A percentile compares a stretch with the other conserved stretches of the same genome.
phyloP scores from a whole-genome alignment of 1,284 basidiomycete species.

The Agaricales sp. region DNA sequence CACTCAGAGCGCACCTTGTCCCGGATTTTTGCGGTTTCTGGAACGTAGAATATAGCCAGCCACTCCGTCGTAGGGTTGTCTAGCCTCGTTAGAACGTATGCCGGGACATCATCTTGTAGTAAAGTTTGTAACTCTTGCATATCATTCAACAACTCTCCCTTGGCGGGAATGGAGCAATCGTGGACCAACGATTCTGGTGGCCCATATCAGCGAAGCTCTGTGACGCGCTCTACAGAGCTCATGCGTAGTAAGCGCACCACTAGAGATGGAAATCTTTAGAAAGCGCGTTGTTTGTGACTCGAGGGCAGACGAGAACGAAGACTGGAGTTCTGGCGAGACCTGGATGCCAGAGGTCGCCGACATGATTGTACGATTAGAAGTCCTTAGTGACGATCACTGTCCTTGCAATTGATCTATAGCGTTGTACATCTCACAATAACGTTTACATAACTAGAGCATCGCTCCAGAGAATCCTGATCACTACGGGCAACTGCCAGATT shows the following conservation, averaged over 20 bases:
- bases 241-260: neutral
- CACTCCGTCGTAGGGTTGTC: constrained; percentile 54
- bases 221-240: too few species aligned
- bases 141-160: constrained; percentile 48
- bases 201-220: too few species aligned
- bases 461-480: too few species aligned
- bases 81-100: constrained; percentile 61
- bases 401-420: too few species aligned
- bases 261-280: constrained; percentile 41
- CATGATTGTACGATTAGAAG: constrained; percentile 29
- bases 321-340: constrained; percentile 39
- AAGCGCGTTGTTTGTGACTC: constrained; percentile 45
- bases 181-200: constrained; percentile 59
- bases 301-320: constrained; percentile 47
- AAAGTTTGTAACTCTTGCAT: constrained; percentile 43
- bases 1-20: constrained; percentile 49
- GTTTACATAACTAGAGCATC: neutral
- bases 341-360: constrained; percentile 60
- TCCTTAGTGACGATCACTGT: too few species aligned
- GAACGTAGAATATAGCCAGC: constrained; percentile 67
- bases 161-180: constrained; percentile 34
- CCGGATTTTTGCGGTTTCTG: constrained; percentile 62
- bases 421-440: neutral
- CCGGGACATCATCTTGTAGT: constrained; percentile 49
- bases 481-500: too few species aligned